phyloP scores from a whole-genome alignment of 2,329 filamentous ascomycete species.

The Hysterium pulicare region DNA sequence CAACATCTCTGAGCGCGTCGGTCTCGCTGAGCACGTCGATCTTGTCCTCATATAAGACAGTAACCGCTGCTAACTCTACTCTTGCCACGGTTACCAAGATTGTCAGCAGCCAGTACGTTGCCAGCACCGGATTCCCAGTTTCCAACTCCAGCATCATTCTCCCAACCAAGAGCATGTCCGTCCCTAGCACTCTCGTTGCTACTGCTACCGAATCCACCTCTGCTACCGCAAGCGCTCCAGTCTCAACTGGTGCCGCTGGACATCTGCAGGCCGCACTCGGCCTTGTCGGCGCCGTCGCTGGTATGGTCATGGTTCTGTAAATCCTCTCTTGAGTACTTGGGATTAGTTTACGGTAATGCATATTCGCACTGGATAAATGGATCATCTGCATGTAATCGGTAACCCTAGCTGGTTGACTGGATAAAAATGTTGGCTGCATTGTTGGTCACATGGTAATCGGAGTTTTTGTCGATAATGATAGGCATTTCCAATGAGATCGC shows the following conservation, averaged over 20 bases:
- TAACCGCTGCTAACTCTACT: background rate
- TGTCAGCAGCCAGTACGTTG: too few relatives aligned
- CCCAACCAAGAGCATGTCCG: conserved; percentile 33
- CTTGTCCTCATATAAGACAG: too few relatives aligned
- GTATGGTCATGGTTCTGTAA: conserved; percentile 40
- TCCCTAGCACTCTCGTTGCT: conserved; percentile 30
- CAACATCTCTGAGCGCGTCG: background rate
- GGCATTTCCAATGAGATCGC: too few relatives aligned
- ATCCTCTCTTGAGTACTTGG: too few relatives aligned
- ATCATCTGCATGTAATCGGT: too few relatives aligned
- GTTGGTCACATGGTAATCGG: too few relatives aligned
- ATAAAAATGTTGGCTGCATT: too few relatives aligned
- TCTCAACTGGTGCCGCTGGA: conserved; percentile 33
- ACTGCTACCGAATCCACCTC: conserved; percentile 23
- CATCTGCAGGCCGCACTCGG: conserved; percentile 33
- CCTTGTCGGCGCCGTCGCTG: conserved; percentile 41
- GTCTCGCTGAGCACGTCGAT: background rate
- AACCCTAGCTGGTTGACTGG: too few relatives aligned
- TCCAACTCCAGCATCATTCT: conserved; percentile 26
- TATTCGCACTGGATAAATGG: too few relatives aligned
- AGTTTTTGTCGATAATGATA: too few relatives aligned
- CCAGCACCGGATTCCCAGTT: conserved; percentile 21
- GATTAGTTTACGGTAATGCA: too few relatives aligned
- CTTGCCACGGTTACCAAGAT: conserved; percentile 5
- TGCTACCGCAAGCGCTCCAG: conserved; percentile 18